Base-by-base conservation (phyloP, 805 yeast species). In the Candida yuanshanica region DNA sequence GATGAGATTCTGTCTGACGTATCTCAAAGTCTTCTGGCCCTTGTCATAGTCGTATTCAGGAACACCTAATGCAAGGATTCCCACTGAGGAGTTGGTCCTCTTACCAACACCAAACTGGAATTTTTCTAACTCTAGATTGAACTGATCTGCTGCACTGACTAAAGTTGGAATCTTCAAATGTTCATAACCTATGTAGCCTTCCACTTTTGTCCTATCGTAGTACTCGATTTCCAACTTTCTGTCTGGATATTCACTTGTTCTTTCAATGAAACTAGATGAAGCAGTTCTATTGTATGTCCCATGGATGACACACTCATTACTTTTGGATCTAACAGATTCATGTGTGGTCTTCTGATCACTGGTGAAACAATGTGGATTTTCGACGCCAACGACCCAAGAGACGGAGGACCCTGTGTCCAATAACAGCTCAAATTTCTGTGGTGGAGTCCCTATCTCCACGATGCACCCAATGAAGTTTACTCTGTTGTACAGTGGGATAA, bases 31-130 rank as follows among this genome's bases (percentile, higher is more conserved):
- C 3, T 38, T 41, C 0, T 42, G 42, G 13, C 37, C 20, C 23
- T 38, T 31, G 8, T 26, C 27, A 20, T 26, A 33, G 0, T 37
- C 31, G 21, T 40, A 44, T 4, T 41, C 31, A 3, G 59, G 55
- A 3, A 49, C 41, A 2, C 75, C 69, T 9, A 70, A 59, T 43
- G 75, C 76, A 29, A 77, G 73, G 42, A 83, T 60, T 32, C 65
- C 66, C 11, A 56, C 53, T 2, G 60, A 45, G 0, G 62, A 56
- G 33, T 64, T 62, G 1, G 68, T 53, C 13, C 43, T 44, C n/a
- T 50, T 50, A 8, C 63, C 67, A 13, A 61, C 64, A 18, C 42
- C 45, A 14, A 66, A 45, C 16, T 55, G 41, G 3, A 72, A 34
- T 4, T 35, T 42, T 5, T 21, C 33, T 7, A 31, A 16, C 17